phyloP scores from a whole-genome alignment of 768 basidiomycete genomes.

The Boletus insuetus region DNA sequence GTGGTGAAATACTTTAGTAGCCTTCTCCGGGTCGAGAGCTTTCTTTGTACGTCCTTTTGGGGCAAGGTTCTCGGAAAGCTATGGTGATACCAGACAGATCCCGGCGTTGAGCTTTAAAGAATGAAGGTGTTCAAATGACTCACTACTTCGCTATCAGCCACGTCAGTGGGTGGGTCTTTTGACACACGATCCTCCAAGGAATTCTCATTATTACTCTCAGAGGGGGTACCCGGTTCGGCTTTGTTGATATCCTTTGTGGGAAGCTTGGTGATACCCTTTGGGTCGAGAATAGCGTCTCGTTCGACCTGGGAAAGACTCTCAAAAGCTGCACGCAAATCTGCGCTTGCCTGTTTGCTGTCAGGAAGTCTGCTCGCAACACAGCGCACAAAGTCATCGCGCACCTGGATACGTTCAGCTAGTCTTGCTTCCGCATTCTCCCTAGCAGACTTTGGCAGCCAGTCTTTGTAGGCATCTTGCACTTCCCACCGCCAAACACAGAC shows the following conservation, averaged over 20 bases:
- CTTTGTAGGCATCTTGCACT: conserved; percentile 52
- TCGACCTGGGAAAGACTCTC: conserved; percentile 57
- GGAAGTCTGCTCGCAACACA: background rate
- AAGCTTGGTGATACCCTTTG: conserved; percentile 38
- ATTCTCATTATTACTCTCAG: background rate
- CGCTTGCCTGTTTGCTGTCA: conserved; percentile 49
- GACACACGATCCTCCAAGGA: conserved; percentile 25
- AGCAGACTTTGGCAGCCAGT: conserved; percentile 67
- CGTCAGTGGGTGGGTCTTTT: conserved; percentile 29
- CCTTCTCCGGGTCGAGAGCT: conserved; percentile 52
- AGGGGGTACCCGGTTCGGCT: conserved; percentile 4
- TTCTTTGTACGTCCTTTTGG: conserved; percentile 48
- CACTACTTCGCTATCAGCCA: conserved; percentile 42
- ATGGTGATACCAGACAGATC: background rate
- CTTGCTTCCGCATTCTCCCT: conserved; percentile 61
- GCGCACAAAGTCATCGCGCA: conserved; percentile 26
- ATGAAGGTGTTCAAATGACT: conserved; percentile 5
- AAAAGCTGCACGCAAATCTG: conserved; percentile 53
- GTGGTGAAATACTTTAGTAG: conserved; percentile 22
- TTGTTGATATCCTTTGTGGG: conserved; percentile 36
- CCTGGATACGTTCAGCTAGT: conserved; percentile 63
- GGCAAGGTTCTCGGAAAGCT: conserved; percentile 26
- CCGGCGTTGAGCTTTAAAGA: background rate
- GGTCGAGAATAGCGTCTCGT: conserved; percentile 51
- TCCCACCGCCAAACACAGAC: conserved; percentile 88